phyloP scores from a whole-genome alignment of 768 basidiomycete genomes.

The Lentinula sp. region DNA sequence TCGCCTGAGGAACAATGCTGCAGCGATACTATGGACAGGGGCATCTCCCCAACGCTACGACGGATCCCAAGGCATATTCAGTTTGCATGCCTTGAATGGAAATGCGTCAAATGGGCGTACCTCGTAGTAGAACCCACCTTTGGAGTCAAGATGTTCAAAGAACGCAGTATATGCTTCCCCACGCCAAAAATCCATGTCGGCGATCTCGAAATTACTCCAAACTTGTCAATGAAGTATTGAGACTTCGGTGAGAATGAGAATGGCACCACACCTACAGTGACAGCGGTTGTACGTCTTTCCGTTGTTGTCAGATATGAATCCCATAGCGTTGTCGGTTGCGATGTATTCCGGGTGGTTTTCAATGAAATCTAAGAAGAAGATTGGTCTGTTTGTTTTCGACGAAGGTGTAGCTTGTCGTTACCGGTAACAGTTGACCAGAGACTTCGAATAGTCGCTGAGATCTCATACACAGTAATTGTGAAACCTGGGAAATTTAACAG shows the following conservation, averaged over 20 bases:
- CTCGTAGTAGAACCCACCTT: constrained; percentile 33
- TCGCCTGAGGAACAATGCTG: constrained; percentile 61
- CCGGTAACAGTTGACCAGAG: constrained; percentile 70
- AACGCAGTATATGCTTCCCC: constrained; percentile 58
- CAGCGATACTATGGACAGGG: constrained; percentile 80
- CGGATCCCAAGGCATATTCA: not conserved
- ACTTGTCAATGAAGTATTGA: constrained; percentile 20
- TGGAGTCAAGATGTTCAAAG: constrained; percentile 59
- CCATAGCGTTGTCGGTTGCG: constrained; percentile 51
- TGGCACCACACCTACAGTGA: constrained; percentile 46
- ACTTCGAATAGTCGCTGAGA: constrained; percentile 66
- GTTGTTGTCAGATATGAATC: constrained; percentile 39
- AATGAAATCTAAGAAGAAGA: constrained; percentile 42
- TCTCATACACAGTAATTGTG: constrained; percentile 72
- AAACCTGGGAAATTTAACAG: constrained; percentile 34
- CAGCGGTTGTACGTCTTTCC: constrained; percentile 69
- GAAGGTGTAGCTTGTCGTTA: constrained; percentile 20
- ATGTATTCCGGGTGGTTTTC: constrained; percentile 48
- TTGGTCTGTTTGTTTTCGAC: not conserved
- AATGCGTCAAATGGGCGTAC: not conserved
- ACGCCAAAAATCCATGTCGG: constrained; percentile 63
- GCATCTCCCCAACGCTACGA: constrained; percentile 78
- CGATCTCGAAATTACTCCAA: constrained; percentile 73
- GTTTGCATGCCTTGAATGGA: too few species aligned
- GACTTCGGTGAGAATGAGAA: not conserved